Conservation (phyloP, 2,329 filamentous ascomycete genomes). For the Elsinoe fawcettii region DNA sequence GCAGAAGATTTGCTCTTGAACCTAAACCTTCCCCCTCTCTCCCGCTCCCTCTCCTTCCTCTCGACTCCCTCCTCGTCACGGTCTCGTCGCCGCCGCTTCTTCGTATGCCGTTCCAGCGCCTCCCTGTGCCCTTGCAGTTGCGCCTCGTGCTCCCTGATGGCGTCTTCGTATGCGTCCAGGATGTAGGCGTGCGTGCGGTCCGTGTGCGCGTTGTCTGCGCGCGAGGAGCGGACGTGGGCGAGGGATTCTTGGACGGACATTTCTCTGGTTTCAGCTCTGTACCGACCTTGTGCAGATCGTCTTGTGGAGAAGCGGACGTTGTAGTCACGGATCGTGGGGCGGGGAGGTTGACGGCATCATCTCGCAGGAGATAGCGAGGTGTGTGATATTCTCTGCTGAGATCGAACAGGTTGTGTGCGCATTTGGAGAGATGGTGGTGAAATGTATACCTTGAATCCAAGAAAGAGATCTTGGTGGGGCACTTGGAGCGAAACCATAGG, state of each 20-base stretch:
- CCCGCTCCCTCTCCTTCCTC: conserved; percentile 3
- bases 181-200: conserved; percentile 16
- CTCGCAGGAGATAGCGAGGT: no score
- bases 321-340: no score
- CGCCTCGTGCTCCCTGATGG: conserved; percentile 15
- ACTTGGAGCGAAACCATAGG: no score
- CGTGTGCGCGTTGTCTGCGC: neutral
- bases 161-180: conserved; percentile 16
- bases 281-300: no score
- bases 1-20: conserved; percentile 5
- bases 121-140: conserved; percentile 13
- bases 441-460: no score
- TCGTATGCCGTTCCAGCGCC: neutral
- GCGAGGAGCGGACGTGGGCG: conserved; percentile 8
- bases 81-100: neutral
- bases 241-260: conserved; percentile 12
- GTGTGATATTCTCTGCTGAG: neutral
- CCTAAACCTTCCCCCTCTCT: neutral
- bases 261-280: neutral
- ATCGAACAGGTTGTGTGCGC: neutral
- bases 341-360: no score
- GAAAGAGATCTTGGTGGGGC: no score
- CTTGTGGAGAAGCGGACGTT: no score
- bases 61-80: neutral
- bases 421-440: no score